phyloP scores from a whole-genome alignment of 805 yeast genomes.

The Clavispora phyllophila region DNA sequence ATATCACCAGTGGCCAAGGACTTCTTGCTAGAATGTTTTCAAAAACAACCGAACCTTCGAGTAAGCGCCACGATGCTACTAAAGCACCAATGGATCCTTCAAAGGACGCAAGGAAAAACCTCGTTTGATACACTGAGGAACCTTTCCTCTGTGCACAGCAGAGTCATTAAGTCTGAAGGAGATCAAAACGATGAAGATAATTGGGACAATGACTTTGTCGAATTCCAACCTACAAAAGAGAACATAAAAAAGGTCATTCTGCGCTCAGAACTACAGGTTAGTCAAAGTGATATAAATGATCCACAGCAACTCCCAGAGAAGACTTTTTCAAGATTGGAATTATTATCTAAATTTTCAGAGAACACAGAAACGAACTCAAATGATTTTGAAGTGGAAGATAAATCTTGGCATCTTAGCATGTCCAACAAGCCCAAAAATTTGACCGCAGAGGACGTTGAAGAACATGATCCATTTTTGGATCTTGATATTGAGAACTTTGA shows the following conservation, averaged over 20 bases:
- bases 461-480: slow-evolving; percentile 34
- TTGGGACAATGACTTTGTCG: slow-evolving; percentile 31
- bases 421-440: neutral
- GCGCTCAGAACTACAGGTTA: neutral
- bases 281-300: neutral
- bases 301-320: neutral
- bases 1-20: slow-evolving; percentile 44
- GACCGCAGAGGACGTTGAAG: slow-evolving; percentile 15
- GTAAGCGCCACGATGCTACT: slow-evolving; percentile 50
- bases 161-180: slow-evolving; percentile 20
- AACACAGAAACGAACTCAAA: neutral
- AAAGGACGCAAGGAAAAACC: neutral
- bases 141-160: slow-evolving; percentile 9
- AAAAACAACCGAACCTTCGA: slow-evolving; percentile 60
- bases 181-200: slow-evolving; percentile 27
- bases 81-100: slow-evolving; percentile 57
- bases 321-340: neutral
- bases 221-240: neutral
- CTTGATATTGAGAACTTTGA: slow-evolving; percentile 36
- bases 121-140: neutral
- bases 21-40: slow-evolving; percentile 64
- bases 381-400: neutral
- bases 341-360: slow-evolving; percentile 1
- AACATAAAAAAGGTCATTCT: neutral
- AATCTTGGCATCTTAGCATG: neutral